phyloP scores from a whole-genome alignment of 2,329 filamentous ascomycete genomes.

The Apiospora hydei region DNA sequence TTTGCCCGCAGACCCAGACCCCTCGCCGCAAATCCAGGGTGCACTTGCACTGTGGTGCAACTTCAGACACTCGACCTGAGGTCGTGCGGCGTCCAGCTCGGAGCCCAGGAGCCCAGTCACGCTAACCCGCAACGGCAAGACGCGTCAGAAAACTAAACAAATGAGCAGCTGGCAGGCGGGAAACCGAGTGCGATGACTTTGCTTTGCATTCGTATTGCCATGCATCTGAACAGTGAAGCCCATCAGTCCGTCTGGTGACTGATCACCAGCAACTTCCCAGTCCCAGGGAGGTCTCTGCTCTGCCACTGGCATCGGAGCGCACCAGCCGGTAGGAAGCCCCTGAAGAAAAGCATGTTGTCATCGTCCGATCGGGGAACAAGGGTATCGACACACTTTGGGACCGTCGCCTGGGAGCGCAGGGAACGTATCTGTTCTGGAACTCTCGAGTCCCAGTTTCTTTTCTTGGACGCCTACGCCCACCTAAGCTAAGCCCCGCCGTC shows the following conservation, averaged over 20 bases:
- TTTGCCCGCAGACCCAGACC: conserved; percentile 10
- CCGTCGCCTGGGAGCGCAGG: conserved; percentile 13
- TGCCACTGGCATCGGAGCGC: not conserved
- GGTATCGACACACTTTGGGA: not conserved
- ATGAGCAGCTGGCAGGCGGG: not conserved
- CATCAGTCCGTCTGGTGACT: not conserved
- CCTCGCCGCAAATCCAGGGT: not conserved
- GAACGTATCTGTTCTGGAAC: conserved; percentile 20
- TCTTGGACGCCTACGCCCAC: not conserved
- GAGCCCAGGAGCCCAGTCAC: not conserved
- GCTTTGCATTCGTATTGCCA: not conserved
- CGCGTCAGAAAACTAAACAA: not conserved
- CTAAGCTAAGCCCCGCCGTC: conserved; percentile 6
- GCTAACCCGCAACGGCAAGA: not conserved
- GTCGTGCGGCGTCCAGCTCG: conserved; percentile 12
- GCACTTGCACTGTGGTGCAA: conserved; percentile 12
- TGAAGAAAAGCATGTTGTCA: conserved; percentile 22
- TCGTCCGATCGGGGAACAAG: conserved; percentile 11
- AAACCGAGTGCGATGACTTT: not conserved
- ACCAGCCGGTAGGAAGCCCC: not conserved
- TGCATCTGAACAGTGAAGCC: not conserved
- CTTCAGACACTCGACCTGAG: not conserved
- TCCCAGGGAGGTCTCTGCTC: conserved; percentile 3
- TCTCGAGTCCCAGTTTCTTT: conserved; percentile 21
- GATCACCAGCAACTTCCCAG: not conserved